Base-by-base conservation (phyloP, 192 early-diverging fungal species). In the Entomortierella lignicola region DNA sequence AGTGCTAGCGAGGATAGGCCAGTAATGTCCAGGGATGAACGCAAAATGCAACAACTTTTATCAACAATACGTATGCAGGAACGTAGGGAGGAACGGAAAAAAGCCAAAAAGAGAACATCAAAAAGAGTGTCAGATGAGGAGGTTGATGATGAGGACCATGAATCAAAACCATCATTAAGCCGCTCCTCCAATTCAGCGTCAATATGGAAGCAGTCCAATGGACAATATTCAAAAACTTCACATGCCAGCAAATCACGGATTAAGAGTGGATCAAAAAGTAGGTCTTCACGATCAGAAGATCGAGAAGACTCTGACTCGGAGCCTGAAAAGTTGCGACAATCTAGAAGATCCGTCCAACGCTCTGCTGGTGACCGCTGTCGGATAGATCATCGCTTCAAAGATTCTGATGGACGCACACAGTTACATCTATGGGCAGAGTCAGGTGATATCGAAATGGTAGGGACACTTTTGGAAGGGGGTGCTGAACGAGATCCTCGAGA, bases 1-100 rank as follows among this genome's bases (percentile, higher is more conserved):
- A 81, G 80, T 31, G 61, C 71, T 17, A 65, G 71, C 30, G 71
- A 79, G 34, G 75, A 70, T 43, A 18, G 57, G 51, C 62, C 67
- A 39, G 23, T 47, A 21, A 66, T 92, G 60, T 89, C 90, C 17
- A 80, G 91, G 17, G 91, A 92, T 41, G 91, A 92, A 60, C 85
- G 89, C 31, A 92, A 92, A 64, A 84, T 92, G 55, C 89, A 91
- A 59, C 85, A 83, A 17, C 69, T 90, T 37, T 81, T 92, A 80
- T 83, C 83, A 6, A 85, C 90, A 0, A 86, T 92, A 50, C 84
- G 89, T 53, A 85, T 84, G 55, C 75, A 90, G 69, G 91, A 92
- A 42, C 85, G 88, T 44, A 65, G 74, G 73, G 73, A 83, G 44
- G 63, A 71, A 25, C 69, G 74, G 7, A 82, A 83, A 48, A 81